Base-by-base conservation (phyloP, 2,329 filamentous ascomycete genomes). In the Monilinia fructigena region DNA sequence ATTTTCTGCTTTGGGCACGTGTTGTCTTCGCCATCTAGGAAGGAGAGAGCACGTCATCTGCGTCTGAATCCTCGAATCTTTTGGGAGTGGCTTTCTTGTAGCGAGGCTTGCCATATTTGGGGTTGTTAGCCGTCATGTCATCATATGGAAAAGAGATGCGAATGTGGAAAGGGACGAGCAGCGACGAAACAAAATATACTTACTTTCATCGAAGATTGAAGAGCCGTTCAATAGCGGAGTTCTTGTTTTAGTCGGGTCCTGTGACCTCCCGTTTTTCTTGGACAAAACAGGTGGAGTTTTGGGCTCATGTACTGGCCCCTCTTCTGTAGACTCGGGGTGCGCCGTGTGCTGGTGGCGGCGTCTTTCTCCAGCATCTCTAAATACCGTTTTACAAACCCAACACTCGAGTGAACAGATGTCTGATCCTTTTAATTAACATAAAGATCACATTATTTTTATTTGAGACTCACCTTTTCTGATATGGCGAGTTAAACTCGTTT, bases 71-170 rank as follows among this genome's bases (percentile, higher is more conserved):
- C 12, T 63, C 48, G 1, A 18, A 8, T 38, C 54, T 23, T 28
- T 8, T 63, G 18, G 31, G n/a, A 10, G 48, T 35, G 0, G 35
- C 16, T 54, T 63, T 63, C 26, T 63, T 63, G 18, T 63, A 63
- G 14, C 47, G 48, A 42, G n/a, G 35, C 14, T 42, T 40, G 14
- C 60, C 60, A 31, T 28, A 47, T 62, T 38, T 14, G 20, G 20
- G 16, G 20, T 38, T 31, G 35, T 62, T 4, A 53, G 52, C 16
- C 52, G 11, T 23, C 18, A n/a, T 35, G 31, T 35, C 10, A 11
- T n/a, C 18, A 16, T 10, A 23, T 18, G 12, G 20, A 31, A 11
- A 48, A 2, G 4, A 23, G 4, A 48, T 35, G 20, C 12, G 11
- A 59, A 14, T 35, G 42, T 14, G 3, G 26, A 53, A 18, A 3